These are phyloP conservation scores for Coemansia reversa DNA, from an alignment of 192 early-diverging fungal species.

Conservation along the genomic window DNA sequence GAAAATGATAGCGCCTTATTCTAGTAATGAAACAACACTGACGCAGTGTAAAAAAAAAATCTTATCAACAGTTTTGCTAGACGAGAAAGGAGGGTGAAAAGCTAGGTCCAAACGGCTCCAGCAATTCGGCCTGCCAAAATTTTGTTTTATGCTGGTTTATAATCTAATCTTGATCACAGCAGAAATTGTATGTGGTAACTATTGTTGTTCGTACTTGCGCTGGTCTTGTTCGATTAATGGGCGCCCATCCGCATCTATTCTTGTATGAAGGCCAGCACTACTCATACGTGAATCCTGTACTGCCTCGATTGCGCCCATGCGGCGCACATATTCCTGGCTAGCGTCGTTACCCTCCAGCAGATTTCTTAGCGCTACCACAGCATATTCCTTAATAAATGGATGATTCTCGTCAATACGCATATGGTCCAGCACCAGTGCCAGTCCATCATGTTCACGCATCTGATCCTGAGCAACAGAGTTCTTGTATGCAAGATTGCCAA, in stretches of 20 bases:
- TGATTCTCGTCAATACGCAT: slow-evolving; percentile 52
- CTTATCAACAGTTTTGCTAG: too few species aligned
- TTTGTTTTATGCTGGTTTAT: too few species aligned
- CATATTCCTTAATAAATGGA: slow-evolving; percentile 52
- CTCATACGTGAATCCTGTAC: slow-evolving; percentile 15
- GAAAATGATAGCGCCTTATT: too few species aligned
- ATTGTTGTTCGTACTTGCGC: too few species aligned
- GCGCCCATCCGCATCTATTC: slow-evolving; percentile 2
- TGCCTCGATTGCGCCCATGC: slow-evolving; percentile 21
- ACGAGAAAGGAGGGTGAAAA: too few species aligned
- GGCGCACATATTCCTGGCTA: slow-evolving; percentile 37
- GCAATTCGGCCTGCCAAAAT: too few species aligned
- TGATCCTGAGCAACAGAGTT: slow-evolving; percentile 27
- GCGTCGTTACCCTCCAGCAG: slow-evolving; percentile 31
- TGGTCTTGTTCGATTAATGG: background rate
- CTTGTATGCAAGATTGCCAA: slow-evolving; percentile 36
- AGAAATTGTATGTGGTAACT: too few species aligned
- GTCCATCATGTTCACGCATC: slow-evolving; percentile 39
- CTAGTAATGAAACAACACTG: too few species aligned
- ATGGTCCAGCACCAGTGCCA: slow-evolving; percentile 47
- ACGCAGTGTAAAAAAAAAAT: too few species aligned
- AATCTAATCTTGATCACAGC: too few species aligned
- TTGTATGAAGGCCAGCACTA: slow-evolving; percentile 13
- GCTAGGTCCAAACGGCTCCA: too few species aligned
- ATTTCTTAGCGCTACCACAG: slow-evolving; percentile 38